Conservation (phyloP, 306 rosid species). For the Mimosa pudica region DNA sequence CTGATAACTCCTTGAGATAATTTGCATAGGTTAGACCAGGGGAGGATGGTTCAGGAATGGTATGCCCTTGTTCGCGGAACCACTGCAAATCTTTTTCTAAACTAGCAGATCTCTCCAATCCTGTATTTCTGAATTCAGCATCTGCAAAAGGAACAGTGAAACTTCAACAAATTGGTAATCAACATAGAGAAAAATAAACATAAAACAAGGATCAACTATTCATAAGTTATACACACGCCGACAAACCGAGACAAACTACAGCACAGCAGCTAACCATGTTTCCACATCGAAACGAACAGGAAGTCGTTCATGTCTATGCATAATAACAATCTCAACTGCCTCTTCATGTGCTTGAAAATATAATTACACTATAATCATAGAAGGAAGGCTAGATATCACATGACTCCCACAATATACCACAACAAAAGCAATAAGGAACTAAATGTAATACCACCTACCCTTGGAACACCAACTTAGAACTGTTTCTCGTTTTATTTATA, state of each 20-base stretch:
- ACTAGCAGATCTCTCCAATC: conserved; percentile 88
- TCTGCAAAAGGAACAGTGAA: conserved; percentile 41
- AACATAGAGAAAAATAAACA: not conserved
- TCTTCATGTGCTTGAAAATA: not conserved
- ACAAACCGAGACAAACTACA: not conserved
- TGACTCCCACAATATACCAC: not conserved
- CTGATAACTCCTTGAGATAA: conserved; percentile 76
- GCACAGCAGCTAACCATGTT: not conserved
- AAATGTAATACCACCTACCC: not conserved
- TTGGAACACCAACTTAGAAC: not conserved
- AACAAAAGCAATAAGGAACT: not conserved
- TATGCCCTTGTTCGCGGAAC: conserved; percentile 89
- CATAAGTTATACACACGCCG: not conserved
- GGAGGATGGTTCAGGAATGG: conserved; percentile 83
- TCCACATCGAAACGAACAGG: not conserved
- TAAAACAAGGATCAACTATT: not conserved
- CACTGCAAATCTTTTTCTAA: conserved; percentile 90
- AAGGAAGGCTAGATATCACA: not conserved
- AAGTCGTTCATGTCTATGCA: not conserved
- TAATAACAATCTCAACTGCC: not conserved
- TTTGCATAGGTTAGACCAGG: conserved; percentile 75
- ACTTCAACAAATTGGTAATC: not conserved
- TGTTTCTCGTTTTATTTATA: not conserved
- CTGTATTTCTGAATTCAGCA: conserved; percentile 85
- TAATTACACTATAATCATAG: not conserved